Evolutionary conservation across 2,329 filamentous ascomycete species (phyloP).

Genomic region (Madurella mycetomatis): DNA sequence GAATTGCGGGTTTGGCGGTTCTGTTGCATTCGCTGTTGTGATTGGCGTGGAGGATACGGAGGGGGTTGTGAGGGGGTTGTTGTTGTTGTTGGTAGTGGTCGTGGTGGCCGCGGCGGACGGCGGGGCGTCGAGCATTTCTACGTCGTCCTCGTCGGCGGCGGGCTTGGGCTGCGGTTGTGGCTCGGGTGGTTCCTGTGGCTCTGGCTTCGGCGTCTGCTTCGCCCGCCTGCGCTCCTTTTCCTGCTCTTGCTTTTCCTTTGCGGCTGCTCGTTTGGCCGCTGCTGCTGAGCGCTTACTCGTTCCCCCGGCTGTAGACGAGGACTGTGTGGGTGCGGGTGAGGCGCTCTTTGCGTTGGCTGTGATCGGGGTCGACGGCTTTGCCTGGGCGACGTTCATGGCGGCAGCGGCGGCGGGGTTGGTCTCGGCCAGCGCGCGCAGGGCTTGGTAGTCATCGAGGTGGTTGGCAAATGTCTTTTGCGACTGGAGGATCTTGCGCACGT

Average conservation of each 20-base stretch:
- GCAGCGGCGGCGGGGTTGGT: constrained; percentile 33
- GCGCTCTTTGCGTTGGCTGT: constrained; percentile 17
- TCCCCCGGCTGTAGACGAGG: constrained; percentile 1
- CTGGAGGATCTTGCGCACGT: constrained; percentile 70
- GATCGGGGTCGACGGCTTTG: constrained; percentile 22
- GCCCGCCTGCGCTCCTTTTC: constrained; percentile 12
- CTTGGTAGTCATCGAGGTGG: constrained; percentile 75
- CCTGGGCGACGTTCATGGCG: constrained; percentile 24
- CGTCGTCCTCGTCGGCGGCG: constrained; percentile 13
- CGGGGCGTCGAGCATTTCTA: constrained; percentile 40
- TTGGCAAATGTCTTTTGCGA: constrained; percentile 81
- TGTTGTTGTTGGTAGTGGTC: background rate
- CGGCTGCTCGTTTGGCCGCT: constrained; percentile 19
- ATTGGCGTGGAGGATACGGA: too few species aligned
- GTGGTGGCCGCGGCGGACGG: constrained; percentile 10
- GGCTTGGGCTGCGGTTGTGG: constrained; percentile 2
- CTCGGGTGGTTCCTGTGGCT: constrained; percentile 1
- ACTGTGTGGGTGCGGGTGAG: constrained; percentile 19
- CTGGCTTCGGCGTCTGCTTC: constrained; percentile 11
- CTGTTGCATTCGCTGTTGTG: background rate
- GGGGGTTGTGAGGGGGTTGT: background rate
- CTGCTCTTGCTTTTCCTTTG: constrained; percentile 16
- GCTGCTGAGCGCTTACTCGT: constrained; percentile 22
- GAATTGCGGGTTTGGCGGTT: constrained; percentile 18
- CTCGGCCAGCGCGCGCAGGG: constrained; percentile 48